These are phyloP conservation scores for Perkinsus marinus DNA, from an alignment of 169 alveolate genomes.

Conservation along the genomic window DNA sequence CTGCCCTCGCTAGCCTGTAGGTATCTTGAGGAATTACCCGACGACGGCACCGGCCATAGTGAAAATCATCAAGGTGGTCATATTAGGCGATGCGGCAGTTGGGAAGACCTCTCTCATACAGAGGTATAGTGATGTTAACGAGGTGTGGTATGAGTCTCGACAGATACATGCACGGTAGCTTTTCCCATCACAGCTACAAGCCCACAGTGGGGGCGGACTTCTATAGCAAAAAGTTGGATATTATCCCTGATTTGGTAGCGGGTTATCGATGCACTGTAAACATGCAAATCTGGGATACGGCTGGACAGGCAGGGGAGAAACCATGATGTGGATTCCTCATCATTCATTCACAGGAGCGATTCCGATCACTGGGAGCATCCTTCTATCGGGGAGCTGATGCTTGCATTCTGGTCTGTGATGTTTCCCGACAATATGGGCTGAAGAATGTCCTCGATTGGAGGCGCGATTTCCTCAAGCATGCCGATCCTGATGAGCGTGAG, in stretches of 20 bases:
- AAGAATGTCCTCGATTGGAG: slow-evolving; percentile 28
- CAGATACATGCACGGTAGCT: not conserved
- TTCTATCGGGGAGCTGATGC: slow-evolving; percentile 35
- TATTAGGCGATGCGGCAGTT: not conserved
- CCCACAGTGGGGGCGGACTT: not conserved
- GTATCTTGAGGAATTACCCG: not conserved
- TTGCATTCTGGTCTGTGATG: slow-evolving; percentile 33
- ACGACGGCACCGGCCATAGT: not conserved
- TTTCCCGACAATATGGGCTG: slow-evolving; percentile 23
- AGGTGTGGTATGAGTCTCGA: not conserved
- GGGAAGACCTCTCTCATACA: not conserved
- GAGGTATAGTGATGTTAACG: not conserved
- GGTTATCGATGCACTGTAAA: not conserved
- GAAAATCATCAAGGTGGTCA: not conserved
- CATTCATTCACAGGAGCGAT: slow-evolving; percentile 13
- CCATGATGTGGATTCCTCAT: not conserved
- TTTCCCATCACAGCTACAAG: not conserved
- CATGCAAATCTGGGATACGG: not conserved
- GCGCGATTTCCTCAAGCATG: slow-evolving; percentile 9
- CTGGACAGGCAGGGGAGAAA: not conserved
- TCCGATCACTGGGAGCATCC: slow-evolving; percentile 18
- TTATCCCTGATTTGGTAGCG: not conserved
- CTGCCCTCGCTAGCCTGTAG: not conserved
- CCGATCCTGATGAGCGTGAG: slow-evolving; percentile 7
- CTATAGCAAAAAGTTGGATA: not conserved